Conservation (phyloP, 345 rosid genomes). For the Schrenkiella parvula region DNA sequence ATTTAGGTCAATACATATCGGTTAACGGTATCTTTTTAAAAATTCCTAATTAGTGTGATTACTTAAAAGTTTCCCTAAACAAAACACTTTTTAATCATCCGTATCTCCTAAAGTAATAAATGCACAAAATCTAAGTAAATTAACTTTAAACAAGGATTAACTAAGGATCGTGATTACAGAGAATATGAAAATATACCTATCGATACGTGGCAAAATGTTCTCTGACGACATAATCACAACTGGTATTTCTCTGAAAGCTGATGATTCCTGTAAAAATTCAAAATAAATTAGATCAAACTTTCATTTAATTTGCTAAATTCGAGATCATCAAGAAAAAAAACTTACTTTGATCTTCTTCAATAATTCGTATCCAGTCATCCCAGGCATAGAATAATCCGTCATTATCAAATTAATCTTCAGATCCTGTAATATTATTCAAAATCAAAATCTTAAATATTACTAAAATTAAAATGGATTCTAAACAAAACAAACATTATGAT, state of each 20-base stretch:
- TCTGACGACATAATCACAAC: constrained; percentile 91
- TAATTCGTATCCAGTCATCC: constrained; percentile 82
- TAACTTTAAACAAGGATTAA: not conserved
- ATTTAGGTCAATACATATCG: constrained; percentile 14
- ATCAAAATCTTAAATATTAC: not conserved
- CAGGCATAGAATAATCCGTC: constrained; percentile 88
- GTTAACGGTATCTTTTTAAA: constrained; percentile 5
- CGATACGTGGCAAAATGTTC: constrained; percentile 64
- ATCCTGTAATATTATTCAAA: constrained; percentile 32
- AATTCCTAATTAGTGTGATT: not conserved
- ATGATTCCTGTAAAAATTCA: constrained; percentile 49
- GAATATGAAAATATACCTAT: constrained; percentile 43
- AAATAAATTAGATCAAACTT: not conserved
- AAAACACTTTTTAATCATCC: constrained; percentile 1
- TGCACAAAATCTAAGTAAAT: not conserved
- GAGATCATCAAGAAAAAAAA: not conserved
- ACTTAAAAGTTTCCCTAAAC: constrained; percentile 18
- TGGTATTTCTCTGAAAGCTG: constrained; percentile 68
- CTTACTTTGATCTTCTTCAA: constrained; percentile 71
- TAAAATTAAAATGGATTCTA: not conserved
- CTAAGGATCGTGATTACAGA: not conserved
- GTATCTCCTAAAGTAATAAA: constrained; percentile 17
- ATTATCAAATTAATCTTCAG: constrained; percentile 73
- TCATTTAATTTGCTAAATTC: not conserved
- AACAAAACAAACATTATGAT: not conserved